Evolutionary conservation across 2,329 filamentous ascomycete genomes (phyloP).

Genomic region (Colletotrichum sp.): DNA sequence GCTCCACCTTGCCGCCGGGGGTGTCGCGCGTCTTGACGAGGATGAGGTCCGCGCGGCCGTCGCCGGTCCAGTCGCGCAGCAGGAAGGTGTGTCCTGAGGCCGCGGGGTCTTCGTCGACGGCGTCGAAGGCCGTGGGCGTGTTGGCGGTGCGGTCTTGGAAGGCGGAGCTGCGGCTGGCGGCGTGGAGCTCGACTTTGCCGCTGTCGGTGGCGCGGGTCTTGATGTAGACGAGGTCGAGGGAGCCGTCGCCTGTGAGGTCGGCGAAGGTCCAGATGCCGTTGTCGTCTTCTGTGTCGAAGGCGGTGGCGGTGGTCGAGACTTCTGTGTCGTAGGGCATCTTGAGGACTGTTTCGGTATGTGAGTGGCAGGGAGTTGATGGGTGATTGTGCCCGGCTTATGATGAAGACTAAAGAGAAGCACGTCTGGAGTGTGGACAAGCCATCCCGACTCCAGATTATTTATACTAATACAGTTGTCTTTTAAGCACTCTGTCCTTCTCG

Average conservation of each 20-base stretch:
- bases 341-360: neutral
- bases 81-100: neutral
- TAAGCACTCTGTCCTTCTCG: neutral
- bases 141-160: neutral
- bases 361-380: neutral
- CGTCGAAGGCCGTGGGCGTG: neutral
- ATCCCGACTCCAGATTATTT: neutral
- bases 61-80: neutral
- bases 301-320: rapidly evolving
- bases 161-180: neutral
- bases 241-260: neutral
- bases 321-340: neutral
- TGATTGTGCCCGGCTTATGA: neutral
- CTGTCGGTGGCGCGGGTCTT: neutral
- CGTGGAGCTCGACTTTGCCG: neutral
- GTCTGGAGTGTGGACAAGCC: neutral
- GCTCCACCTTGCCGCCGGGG: neutral
- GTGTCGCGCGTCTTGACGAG: neutral
- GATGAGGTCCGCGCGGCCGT: neutral
- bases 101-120: neutral
- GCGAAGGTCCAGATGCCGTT: neutral
- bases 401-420: neutral
- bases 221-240: neutral
- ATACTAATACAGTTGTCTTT: neutral
- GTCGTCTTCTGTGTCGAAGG: neutral